Evolutionary conservation across 805 yeast genomes (phyloP).

Genomic region (Pichia nanzhaoensis): DNA sequence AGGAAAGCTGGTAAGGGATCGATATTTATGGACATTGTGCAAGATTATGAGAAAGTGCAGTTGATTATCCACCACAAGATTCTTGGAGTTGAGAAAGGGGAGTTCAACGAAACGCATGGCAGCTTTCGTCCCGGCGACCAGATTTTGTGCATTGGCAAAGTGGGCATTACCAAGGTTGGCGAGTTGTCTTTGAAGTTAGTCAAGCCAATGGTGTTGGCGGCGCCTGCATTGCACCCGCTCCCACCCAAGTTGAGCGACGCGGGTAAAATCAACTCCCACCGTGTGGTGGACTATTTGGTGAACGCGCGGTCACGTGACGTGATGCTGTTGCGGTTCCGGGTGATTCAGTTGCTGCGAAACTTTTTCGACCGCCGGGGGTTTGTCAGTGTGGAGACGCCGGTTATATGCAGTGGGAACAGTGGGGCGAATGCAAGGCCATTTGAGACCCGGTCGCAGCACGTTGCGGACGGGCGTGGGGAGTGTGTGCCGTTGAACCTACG

Average conservation of each 20-base stretch:
- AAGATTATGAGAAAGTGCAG: conserved; percentile 55
- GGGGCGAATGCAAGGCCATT: conserved; percentile 97
- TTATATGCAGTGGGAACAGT: conserved; percentile 54
- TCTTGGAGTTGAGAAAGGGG: conserved; percentile 35
- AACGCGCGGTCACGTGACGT: conserved; percentile 44
- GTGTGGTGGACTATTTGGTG: conserved; percentile 69
- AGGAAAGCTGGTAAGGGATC: conserved; percentile 65
- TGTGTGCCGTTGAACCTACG: conserved; percentile 45
- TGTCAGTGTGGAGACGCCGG: conserved; percentile 85
- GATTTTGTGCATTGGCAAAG: conserved; percentile 57
- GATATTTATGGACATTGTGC: conserved; percentile 60
- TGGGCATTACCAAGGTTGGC: conserved; percentile 71
- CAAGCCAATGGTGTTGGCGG: conserved; percentile 42
- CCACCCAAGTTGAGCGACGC: conserved; percentile 59
- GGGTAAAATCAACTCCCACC: conserved; percentile 52
- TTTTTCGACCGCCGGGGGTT: conserved; percentile 53
- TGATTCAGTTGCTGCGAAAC: conserved; percentile 48
- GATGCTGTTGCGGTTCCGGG: conserved; percentile 44
- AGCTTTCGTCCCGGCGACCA: conserved; percentile 66
- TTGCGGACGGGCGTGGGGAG: conserved; percentile 23
- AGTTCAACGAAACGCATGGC: conserved; percentile 35
- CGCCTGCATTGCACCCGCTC: conserved; percentile 64
- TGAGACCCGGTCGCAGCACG: conserved; percentile 38
- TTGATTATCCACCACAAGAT: conserved; percentile 50
- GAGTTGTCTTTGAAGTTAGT: conserved; percentile 66